Percentiles rank a stretch among this genome's conserved stretches.
Conservation (phyloP, 345 rosid species). For the Pelargonium nanum region DNA sequence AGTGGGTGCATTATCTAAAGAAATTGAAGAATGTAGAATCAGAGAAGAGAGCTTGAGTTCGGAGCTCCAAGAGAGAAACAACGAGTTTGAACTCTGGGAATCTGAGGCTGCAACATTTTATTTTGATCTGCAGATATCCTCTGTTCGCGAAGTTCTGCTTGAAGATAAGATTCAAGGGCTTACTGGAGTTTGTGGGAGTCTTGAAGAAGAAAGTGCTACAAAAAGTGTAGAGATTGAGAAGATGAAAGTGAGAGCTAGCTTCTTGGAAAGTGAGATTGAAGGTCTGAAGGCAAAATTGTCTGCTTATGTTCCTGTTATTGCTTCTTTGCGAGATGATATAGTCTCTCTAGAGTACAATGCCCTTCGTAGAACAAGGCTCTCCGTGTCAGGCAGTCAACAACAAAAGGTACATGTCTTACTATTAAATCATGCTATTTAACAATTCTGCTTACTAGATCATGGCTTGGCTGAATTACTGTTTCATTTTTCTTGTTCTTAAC, state of each 20-base stretch:
- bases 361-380: slow-evolving; percentile 10
- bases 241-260: slow-evolving; percentile 50
- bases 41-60: slow-evolving; percentile 59
- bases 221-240: slow-evolving; percentile 37
- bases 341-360: slow-evolving; percentile 45
- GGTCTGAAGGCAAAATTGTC: slow-evolving; percentile 45
- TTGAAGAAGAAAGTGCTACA: slow-evolving; percentile 32
- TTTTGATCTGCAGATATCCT: slow-evolving; percentile 72
- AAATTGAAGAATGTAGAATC: slow-evolving; percentile 38
- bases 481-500: neutral
- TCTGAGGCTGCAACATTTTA: slow-evolving; percentile 81
- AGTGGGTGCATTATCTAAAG: slow-evolving; percentile 25
- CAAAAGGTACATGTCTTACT: slow-evolving; percentile 9
- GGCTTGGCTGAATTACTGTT: too few species aligned
- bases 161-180: slow-evolving; percentile 50
- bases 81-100: slow-evolving; percentile 84
- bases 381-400: neutral
- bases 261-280: slow-evolving; percentile 49
- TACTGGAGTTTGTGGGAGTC: slow-evolving; percentile 35
- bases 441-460: too few species aligned
- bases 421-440: neutral
- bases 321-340: slow-evolving; percentile 42
- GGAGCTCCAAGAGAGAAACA: slow-evolving; percentile 65
- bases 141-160: slow-evolving; percentile 60
- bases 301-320: slow-evolving; percentile 47